Evolutionary conservation across 139 green algal genomes (phyloP), one percentile per base, ranked within the genome.

Genomic region (Mesotaenium endlicherianum): DNA sequence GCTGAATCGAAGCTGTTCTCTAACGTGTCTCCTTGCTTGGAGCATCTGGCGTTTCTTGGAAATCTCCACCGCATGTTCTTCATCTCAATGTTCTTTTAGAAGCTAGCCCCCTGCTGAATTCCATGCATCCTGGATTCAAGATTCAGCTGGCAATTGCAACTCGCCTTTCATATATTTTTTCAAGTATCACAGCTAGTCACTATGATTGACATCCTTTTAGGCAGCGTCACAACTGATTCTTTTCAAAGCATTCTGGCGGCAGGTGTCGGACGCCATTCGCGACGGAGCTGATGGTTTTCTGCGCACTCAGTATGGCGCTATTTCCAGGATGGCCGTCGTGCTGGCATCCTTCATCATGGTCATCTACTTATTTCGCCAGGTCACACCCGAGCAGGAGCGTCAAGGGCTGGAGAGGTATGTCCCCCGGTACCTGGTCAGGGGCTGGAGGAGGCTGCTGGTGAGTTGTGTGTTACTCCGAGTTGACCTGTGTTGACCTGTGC

Each of bases 251-350:
- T n/a, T n/a, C n/a, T n/a, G n/a, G n/a, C n/a, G n/a, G n/a, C 74
- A 88, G 82, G 76, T 88, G 5, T 92, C 90, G 1, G 86, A 90
- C 60, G 91, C 91, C 11, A 94, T 94, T 17, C 87, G 91, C 0
- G 90, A 93, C 42, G 92, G 92, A 1, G 89, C 92, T 3, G 87
- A 93, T 70, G 92, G 90, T 0, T 94, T 92, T 70, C 91, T 94
- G 78, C 34, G 70, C 5, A 93, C 85, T 3, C 88, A 94, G 79
- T 93, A 94, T 70, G 87, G 89, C 11, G 86, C 87, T 30, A 93
- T 94, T 64, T 85, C 40, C 6, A 86, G 87, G 45, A 83, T 94
- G 82, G 75, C 89, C 17, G 38, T 86, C 30, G 41, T 93, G 26
- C 49, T 93, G 53, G 84, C 82, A 2, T 70, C 49, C 8, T 55